Base-by-base conservation (phyloP, 2,329 filamentous ascomycete species). In the Colletotrichum incanum region DNA sequence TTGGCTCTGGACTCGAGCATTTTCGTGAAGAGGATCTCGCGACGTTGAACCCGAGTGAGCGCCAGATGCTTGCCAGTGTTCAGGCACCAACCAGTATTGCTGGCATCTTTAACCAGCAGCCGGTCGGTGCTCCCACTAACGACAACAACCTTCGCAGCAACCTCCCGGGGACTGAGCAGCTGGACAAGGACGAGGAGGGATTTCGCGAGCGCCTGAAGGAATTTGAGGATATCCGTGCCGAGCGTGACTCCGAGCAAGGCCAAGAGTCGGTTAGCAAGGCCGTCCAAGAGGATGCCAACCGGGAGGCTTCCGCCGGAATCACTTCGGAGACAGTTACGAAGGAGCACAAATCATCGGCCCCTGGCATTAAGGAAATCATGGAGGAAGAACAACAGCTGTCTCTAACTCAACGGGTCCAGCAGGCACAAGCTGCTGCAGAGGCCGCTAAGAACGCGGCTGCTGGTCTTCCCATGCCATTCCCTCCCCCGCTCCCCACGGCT, bases 391-490 rank as follows among this genome's bases (percentile, higher is more conserved):
- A 74, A 16, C 61, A 75, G 26, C 86, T 95, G 18, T 95, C 94
- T 58, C 84, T 97, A 66, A 95, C 93, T 5, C 92, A 97, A 80
- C 94, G 96, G 81, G 93, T 96, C 0, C 93, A 95, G 81, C 93
- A 95, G 82, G 92, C 94, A 43, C 86, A 88, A 76, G 86, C 85
- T 50, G 85, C 85, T 49, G 84, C 84, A 8, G 81, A 81, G 6
- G 79, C 77, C 12, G 77, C 76, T 34, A 86, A 91, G 65, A 89
- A 89, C 18, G 85, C 86, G 9, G 85, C 85, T 74, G 82, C 85
- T 31, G 92, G 91, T 37, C 88, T 97, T 78, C 93, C 95, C n/a
- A 91, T 93, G 87, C 92, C 93, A 6, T 92, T 92, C 79, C 90
- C 90, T 26, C 89, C 89, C 3, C 93, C 93, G 55, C 92, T 93